These are phyloP conservation scores for Oryza meridionalis DNA, from an alignment of 176 grass and related monocot genomes.

Conservation along the genomic window DNA sequence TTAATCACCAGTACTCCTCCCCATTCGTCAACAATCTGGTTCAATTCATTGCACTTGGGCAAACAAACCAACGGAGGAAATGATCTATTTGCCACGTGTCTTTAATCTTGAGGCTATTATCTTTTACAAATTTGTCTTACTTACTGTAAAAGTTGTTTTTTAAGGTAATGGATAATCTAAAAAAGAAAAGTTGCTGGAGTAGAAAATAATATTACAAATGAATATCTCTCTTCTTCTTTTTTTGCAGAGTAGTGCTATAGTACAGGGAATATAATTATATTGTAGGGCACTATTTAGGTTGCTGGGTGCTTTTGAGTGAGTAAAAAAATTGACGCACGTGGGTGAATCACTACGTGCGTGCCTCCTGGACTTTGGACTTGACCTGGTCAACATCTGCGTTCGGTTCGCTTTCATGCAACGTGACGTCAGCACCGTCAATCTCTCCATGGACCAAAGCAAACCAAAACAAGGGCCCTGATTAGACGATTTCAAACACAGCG, in stretches of 20 bases:
- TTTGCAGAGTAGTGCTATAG: too few relatives aligned
- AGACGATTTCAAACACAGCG: neutral
- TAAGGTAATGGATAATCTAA: too few relatives aligned
- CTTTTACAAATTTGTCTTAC: neutral
- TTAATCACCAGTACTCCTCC: neutral
- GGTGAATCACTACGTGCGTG: too few relatives aligned
- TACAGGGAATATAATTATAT: neutral
- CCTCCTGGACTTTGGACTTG: neutral
- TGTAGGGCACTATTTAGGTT: neutral
- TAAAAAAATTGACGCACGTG: neutral
- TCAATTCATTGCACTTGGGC: neutral
- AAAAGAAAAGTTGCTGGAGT: too few relatives aligned
- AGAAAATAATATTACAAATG: too few relatives aligned
- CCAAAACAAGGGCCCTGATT: neutral
- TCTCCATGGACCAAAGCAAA: neutral
- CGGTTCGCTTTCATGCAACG: neutral
- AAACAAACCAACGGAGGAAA: neutral
- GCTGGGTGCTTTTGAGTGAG: neutral
- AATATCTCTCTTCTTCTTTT: too few relatives aligned
- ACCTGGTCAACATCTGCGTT: neutral
- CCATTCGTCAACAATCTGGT: neutral
- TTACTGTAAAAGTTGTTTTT: neutral
- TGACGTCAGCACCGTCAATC: neutral
- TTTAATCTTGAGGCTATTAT: neutral
- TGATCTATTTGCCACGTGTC: neutral